Evolutionary conservation across 2,329 filamentous ascomycete species (phyloP), one percentile per base, ranked within the genome.

Genomic region (Aspergillus nomiae): DNA sequence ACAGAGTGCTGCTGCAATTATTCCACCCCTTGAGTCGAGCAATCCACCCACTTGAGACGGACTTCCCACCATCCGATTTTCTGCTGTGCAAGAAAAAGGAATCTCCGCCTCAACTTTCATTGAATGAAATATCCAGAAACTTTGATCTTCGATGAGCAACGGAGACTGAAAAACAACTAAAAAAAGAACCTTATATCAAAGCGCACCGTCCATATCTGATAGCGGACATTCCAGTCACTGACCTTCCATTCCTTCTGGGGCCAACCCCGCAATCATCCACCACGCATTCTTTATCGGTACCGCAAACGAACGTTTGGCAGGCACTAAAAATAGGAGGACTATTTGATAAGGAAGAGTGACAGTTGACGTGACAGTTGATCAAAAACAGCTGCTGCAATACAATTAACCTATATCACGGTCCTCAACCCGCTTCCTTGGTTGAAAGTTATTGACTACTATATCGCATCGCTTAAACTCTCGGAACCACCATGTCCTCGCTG

Each of bases 401-500:
- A 69, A 58, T 56, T 53, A 59, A 46, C 58, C 51, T 59, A 64
- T 62, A 63, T 43, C 56, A 32, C 10, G 6, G 30, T 48, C n/a
- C 32, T 53, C 62, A 54, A 32, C 48, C 45, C 32, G 38, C 55
- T 48, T 48, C 41, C 64, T 36, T 32, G 26, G n/a, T n/a, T 32
- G 26, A 45, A 55, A 14, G 32, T 26, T 43, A 24, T 48, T 41
- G 26, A 26, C 11, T 36, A 45, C 50, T 32, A 38, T 56, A 55
- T n/a, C 43, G 34, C 50, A 32, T 61, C 56, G 36, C 28, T 54
- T 43, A 48, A 34, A 6, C 34, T 41, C 50, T 30, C 50, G 53
- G 34, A 65, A 53, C n/a, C 34, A 57, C 51, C 66, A 71, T 62
- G 64, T 80, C 79, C 77, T 76, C 78, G 57, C 64, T 80, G 63